Conservation (phyloP, 2,329 filamentous ascomycete species). For the Thielaviopsis euricoi region DNA sequence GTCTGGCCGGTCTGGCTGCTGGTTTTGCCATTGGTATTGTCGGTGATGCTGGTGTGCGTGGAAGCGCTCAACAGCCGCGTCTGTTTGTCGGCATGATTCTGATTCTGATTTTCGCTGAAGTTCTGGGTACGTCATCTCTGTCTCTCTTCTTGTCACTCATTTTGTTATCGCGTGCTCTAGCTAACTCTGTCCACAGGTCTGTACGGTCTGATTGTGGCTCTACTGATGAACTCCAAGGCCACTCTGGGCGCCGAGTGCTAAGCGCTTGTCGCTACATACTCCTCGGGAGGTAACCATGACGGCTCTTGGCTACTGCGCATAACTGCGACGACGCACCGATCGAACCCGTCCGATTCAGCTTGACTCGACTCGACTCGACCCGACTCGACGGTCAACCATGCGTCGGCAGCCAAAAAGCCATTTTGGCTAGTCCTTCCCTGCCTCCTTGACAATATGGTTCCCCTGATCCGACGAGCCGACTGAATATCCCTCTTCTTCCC, state of each 20-base stretch:
- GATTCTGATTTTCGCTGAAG: slow-evolving; percentile 99
- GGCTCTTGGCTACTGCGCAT: neutral
- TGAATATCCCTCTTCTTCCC: neutral
- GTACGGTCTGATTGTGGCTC: slow-evolving; percentile 94
- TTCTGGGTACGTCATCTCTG: slow-evolving; percentile 81
- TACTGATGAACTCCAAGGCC: slow-evolving; percentile 98
- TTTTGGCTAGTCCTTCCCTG: too few relatives aligned
- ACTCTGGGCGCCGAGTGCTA: slow-evolving; percentile 47
- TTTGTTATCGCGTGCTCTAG: neutral
- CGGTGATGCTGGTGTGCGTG: slow-evolving; percentile 75
- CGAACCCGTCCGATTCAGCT: neutral
- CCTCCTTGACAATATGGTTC: neutral
- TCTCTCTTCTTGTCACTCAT: too few relatives aligned
- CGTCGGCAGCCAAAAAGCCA: neutral
- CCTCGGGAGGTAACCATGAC: neutral
- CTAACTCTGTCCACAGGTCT: slow-evolving; percentile 46
- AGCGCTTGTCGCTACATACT: slow-evolving; percentile 13
- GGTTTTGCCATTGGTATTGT: slow-evolving; percentile 80
- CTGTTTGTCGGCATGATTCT: slow-evolving; percentile 96
- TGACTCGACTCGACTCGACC: neutral
- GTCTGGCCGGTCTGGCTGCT: slow-evolving; percentile 67
- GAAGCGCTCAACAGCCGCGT: slow-evolving; percentile 68
- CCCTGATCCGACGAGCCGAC: neutral
- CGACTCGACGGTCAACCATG: neutral
- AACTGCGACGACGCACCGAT: neutral